phyloP scores from a whole-genome alignment of 345 rosid genomes.

The Mallotus nudiflorus region DNA sequence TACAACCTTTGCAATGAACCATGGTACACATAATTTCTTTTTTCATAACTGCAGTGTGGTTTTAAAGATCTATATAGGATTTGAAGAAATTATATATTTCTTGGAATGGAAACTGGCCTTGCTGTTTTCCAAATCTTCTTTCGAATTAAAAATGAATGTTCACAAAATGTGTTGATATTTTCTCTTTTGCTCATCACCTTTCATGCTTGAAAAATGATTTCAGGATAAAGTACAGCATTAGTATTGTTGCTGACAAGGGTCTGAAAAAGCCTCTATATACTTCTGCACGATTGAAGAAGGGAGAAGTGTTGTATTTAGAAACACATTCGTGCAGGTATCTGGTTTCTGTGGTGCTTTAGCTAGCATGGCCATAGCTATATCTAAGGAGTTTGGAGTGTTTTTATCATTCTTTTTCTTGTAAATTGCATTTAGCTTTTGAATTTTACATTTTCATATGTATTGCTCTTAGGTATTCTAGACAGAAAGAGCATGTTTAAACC shows the following conservation, averaged over 20 bases:
- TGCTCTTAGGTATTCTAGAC: neutral
- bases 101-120: conserved; percentile 6
- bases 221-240: conserved; percentile 97
- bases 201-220: conserved; percentile 16
- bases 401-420: neutral
- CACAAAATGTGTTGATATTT: neutral
- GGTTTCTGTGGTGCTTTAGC: conserved; percentile 10
- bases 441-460: neutral
- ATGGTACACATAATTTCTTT: conserved; percentile 51
- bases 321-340: conserved; percentile 93
- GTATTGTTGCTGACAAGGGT: conserved; percentile 97
- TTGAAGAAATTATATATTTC: neutral
- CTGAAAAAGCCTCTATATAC: conserved; percentile 90
- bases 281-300: conserved; percentile 97
- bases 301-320: conserved; percentile 92
- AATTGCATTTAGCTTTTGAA: neutral
- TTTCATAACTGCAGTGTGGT: conserved; percentile 7
- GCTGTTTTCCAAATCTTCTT: neutral
- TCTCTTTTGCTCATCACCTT: conserved; percentile 11
- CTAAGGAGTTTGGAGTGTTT: neutral
- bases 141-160: no score
- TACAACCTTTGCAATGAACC: conserved; percentile 99
- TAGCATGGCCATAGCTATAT: conserved; percentile 8
- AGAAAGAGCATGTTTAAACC: neutral
- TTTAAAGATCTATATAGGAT: conserved; percentile 4